Percentiles rank a stretch among this genome's conserved stretches.
Conservation (phyloP, 2,329 filamentous ascomycete genomes). For the Aspergillus clavatus region DNA sequence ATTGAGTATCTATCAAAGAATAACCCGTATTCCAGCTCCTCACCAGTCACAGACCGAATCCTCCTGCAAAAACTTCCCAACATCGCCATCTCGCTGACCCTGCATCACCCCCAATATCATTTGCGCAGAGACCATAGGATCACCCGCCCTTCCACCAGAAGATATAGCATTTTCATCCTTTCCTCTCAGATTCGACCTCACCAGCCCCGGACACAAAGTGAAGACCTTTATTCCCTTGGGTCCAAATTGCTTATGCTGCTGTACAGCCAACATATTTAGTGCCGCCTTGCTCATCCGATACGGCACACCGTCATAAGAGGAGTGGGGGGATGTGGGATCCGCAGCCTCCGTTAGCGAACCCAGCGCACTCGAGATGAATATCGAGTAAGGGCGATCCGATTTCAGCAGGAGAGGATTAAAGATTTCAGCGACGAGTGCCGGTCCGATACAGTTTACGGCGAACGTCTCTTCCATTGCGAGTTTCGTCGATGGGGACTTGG, state of each 20-base stretch:
- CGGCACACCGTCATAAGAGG: conserved; percentile 26
- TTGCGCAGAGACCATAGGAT: conserved; percentile 20
- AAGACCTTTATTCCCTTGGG: conserved; percentile 23
- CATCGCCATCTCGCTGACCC: conserved; percentile 28
- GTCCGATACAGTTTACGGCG: conserved; percentile 37
- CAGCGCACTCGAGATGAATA: conserved; percentile 38
- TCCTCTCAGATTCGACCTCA: conserved; percentile 23
- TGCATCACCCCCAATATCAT: conserved; percentile 23
- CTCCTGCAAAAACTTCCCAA: conserved; percentile 13
- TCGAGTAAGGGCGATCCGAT: conserved; percentile 29
- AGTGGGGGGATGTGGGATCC: conserved; percentile 25
- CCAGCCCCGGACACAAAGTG: conserved; percentile 25
- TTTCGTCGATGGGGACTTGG: not conserved
- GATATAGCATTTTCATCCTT: conserved; percentile 18
- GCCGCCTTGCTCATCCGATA: conserved; percentile 44
- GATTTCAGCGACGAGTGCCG: conserved; percentile 34
- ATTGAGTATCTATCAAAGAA: no score
- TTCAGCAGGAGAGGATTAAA: conserved; percentile 32
- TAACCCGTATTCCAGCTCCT: no score
- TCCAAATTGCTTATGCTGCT: conserved; percentile 13
- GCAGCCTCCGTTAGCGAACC: conserved; percentile 29
- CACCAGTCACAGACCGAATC: conserved; percentile 2
- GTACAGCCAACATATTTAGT: conserved; percentile 45
- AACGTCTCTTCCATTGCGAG: conserved; percentile 34
- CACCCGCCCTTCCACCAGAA: conserved; percentile 18